Percentiles rank a stretch among this genome's conserved stretches.
These are phyloP conservation scores for Nemania serpens DNA, from an alignment of 2,329 filamentous ascomycete species.

Conservation along the genomic window DNA sequence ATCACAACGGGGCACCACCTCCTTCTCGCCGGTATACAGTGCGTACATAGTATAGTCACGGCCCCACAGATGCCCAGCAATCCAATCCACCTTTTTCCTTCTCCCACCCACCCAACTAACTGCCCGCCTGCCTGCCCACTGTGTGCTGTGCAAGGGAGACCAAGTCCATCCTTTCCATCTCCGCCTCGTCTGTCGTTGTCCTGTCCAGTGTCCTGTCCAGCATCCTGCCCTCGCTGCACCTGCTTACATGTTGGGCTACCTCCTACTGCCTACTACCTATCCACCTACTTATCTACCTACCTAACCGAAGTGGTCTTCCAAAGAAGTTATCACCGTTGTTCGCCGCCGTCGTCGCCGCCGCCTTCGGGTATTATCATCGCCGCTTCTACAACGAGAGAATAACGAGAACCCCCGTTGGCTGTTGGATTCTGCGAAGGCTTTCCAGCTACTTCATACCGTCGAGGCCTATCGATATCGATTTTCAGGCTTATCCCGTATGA, in stretches of 20 bases:
- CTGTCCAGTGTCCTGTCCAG: too few relatives aligned
- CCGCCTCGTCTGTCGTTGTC: slow-evolving; percentile 24
- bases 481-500: too few relatives aligned
- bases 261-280: too few relatives aligned
- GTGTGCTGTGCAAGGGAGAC: slow-evolving; percentile 5
- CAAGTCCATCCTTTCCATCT: slow-evolving; percentile 26
- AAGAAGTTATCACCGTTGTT: background rate
- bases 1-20: slow-evolving; percentile 5
- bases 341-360: background rate
- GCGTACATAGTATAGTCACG: background rate
- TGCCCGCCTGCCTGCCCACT: slow-evolving; percentile 7
- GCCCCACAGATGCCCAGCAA: slow-evolving; percentile 16
- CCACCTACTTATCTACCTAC: background rate
- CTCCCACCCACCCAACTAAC: too few relatives aligned
- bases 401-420: background rate
- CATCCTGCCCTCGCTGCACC: slow-evolving; percentile 5
- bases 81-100: slow-evolving; percentile 21
- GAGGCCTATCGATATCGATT: too few relatives aligned
- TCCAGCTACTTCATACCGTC: background rate
- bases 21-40: slow-evolving; percentile 11
- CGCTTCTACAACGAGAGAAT: background rate
- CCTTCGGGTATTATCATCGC: background rate
- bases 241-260: slow-evolving; percentile 7
- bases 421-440: slow-evolving; percentile 2
- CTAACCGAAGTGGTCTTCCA: background rate